Evolutionary conservation across 2,329 filamentous ascomycete genomes (phyloP).

Genomic region (Diaporthe longicolla): DNA sequence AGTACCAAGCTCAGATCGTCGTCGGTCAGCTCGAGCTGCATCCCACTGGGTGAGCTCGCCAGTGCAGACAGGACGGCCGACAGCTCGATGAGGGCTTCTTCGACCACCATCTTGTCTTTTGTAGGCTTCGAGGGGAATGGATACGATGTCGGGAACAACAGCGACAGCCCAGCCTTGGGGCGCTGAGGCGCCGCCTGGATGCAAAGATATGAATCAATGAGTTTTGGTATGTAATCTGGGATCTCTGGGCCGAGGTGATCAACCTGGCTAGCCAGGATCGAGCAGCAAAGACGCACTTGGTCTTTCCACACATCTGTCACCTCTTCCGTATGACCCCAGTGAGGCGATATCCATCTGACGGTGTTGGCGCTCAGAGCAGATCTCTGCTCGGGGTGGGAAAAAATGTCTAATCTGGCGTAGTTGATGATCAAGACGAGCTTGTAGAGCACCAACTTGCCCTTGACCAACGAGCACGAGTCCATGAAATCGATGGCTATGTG

Average conservation of each 20-base stretch:
- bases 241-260: constrained; percentile 84
- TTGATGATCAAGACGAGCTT: constrained; percentile 95
- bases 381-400: constrained; percentile 82
- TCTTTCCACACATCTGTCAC: constrained; percentile 91
- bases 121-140: constrained; percentile 86
- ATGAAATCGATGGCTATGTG: constrained; percentile 94
- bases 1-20: constrained; percentile 82
- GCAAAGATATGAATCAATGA: constrained; percentile 88
- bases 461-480: constrained; percentile 88
- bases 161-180: constrained; percentile 78
- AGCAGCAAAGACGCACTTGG: constrained; percentile 93
- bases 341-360: constrained; percentile 89
- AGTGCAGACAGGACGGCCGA: constrained; percentile 88
- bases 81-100: constrained; percentile 90
- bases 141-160: constrained; percentile 91
- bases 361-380: constrained; percentile 84
- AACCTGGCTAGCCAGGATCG: constrained; percentile 89
- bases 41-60: constrained; percentile 79
- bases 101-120: constrained; percentile 74
- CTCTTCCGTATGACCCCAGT: constrained; percentile 85
- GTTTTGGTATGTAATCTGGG: constrained; percentile 90
- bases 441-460: constrained; percentile 92
- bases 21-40: constrained; percentile 81
- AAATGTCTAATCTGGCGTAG: constrained; percentile 86
- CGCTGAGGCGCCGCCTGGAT: constrained; percentile 72